Evolutionary conservation across 345 rosid genomes (phyloP).

Genomic region (Eucalyptus cloeziana): DNA sequence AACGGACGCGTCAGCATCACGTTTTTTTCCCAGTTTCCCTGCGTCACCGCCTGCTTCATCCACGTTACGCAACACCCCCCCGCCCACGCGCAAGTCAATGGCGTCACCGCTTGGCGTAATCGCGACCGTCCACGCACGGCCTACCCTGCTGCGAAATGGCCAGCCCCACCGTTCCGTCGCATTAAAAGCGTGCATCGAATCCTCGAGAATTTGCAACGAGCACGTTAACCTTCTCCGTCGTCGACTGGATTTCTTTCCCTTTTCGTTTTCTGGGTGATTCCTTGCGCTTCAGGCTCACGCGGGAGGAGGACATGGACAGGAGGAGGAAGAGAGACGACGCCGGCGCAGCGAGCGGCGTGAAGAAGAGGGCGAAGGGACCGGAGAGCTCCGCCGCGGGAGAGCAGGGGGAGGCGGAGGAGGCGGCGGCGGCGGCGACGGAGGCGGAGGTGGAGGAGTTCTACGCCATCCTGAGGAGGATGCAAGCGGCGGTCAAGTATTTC

Average conservation of each 20-base stretch:
- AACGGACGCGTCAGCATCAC: not conserved
- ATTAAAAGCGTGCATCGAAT: not conserved
- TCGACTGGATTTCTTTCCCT: not conserved
- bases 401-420: not conserved
- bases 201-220: not conserved
- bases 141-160: not conserved
- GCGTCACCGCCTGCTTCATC: not conserved
- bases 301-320: not conserved
- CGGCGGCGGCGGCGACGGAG: not conserved
- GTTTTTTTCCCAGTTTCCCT: not conserved
- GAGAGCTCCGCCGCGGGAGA: not conserved
- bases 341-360: not conserved
- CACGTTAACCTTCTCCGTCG: not conserved
- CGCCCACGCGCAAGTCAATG: not conserved
- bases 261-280: not conserved
- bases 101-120: not conserved
- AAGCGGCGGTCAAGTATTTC: constrained; percentile 11
- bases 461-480: constrained; percentile 18
- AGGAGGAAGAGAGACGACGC: not conserved
- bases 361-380: not conserved
- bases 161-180: not conserved
- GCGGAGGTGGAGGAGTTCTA: constrained; percentile 32
- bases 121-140: not conserved
- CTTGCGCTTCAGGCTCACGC: not conserved
- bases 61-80: not conserved